Base-by-base conservation (phyloP, 176 grass and related monocot species). In the Aegilops umbellulata region DNA sequence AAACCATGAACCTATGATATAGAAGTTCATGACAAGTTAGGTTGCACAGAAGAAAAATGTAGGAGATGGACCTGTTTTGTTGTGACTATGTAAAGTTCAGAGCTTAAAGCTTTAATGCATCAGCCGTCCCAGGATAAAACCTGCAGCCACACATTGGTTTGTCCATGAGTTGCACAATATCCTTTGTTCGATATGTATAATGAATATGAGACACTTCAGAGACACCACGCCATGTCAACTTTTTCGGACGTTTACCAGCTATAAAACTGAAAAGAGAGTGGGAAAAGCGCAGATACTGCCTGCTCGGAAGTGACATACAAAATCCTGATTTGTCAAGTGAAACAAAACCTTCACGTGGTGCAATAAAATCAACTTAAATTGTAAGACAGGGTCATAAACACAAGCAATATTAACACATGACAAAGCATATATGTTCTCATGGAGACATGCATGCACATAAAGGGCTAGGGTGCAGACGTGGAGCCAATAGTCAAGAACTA, bases 101-200 rank as follows among this genome's bases (percentile, higher is more conserved):
- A 98, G 78, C 88, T 93, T 83, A 90, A 93, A 98, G 92, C 90
- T 89, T 98, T 79, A 98, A 86, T 79, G 95, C 95, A 91, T 98
- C 95, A 53, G 91, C 89, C 83, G 91, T 91, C 22, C 93, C 91
- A 41, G 95, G 93, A 87, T 95, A 98, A 86, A 98, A 98, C 84
- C 95, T 98, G 85, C 82, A 92, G 29, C 17, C 26, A 60, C 26
- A 47, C 29, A 55, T 58, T 58, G 19, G 53, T 22, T 58, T 58
- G 53, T 22, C 53, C 53, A 86, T 61, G 17, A 82, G 30, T 29
- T 77, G 32, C 61, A 74, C 22, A 75, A 27, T 8, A 64, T 32
- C 29, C 15, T 70, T 66, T 72, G 53, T 32, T 83, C 14, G 6
- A 46, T 66, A 62, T 41, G 64, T 10, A 10, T 11, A 83, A 39